phyloP scores from a whole-genome alignment of 257 asterid genomes.

The Lycium barbarum region DNA sequence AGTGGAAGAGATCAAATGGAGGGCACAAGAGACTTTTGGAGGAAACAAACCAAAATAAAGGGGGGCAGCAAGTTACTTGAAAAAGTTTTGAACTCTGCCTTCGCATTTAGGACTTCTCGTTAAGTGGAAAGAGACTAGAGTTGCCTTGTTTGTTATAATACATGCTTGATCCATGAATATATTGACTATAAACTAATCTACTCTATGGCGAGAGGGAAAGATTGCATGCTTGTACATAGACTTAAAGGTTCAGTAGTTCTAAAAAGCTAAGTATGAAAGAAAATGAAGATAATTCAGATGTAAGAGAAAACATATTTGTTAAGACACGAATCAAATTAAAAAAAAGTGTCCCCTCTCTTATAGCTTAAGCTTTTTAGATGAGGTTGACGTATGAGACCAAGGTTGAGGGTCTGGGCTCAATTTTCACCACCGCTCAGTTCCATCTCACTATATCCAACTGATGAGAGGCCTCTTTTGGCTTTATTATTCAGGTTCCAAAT shows the following conservation, averaged over 20 bases:
- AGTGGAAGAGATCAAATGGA: slow-evolving; percentile 9
- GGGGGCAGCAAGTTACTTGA: not conserved
- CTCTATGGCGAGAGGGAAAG: not conserved
- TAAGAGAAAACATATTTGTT: not conserved
- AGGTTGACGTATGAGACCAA: not conserved
- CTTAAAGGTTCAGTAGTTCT: not conserved
- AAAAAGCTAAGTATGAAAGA: not conserved
- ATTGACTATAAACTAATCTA: slow-evolving; percentile 9
- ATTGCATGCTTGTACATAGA: not conserved
- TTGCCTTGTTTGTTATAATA: not conserved
- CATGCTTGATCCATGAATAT: not conserved
- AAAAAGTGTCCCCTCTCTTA: not conserved
- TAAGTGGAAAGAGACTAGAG: slow-evolving; percentile 5
- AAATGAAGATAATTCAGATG: not conserved
- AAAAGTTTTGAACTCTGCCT: not conserved
- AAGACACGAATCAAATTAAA: not conserved
- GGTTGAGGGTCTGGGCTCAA: not conserved
- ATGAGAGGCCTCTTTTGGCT: slow-evolving; percentile 2
- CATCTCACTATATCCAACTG: not conserved
- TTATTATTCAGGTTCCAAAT: not conserved
- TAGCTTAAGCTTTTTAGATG: not conserved
- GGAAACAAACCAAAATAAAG: slow-evolving; percentile 19
- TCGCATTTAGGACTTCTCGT: not conserved
- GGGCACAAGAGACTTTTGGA: not conserved
- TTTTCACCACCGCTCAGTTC: not conserved